Evolutionary conservation across 768 basidiomycete genomes (phyloP).

Genomic region (Pisolithus orientalis): DNA sequence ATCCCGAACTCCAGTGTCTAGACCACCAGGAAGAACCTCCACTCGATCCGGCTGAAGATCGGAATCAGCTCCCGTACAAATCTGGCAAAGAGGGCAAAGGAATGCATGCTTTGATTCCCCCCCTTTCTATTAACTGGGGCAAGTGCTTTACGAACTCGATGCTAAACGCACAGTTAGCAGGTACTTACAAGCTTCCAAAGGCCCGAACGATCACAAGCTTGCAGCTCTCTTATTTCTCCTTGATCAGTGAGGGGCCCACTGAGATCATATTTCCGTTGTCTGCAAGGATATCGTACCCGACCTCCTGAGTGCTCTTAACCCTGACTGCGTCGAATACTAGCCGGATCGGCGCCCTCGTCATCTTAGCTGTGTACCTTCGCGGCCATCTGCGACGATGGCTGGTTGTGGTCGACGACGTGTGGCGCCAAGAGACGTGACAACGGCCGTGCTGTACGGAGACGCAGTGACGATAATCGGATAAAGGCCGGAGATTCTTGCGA

Average conservation of each 20-base stretch:
- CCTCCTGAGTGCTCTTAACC: conserved; percentile 26
- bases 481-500: conserved; percentile 27
- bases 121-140: neutral
- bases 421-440: conserved; percentile 31
- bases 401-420: conserved; percentile 30
- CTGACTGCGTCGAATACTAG: conserved; percentile 24
- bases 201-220: conserved; percentile 9
- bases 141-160: neutral
- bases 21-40: conserved; percentile 33
- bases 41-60: conserved; percentile 25
- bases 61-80: neutral
- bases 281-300: conserved; percentile 25
- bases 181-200: conserved; percentile 7
- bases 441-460: conserved; percentile 27
- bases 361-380: conserved; percentile 4
- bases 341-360: conserved; percentile 9
- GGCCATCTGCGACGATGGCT: conserved; percentile 7
- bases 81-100: neutral
- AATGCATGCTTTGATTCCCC: conserved; percentile 1
- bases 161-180: conserved; percentile 1
- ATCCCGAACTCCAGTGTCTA: conserved; percentile 25
- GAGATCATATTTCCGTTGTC: conserved; percentile 25
- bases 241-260: conserved; percentile 3
- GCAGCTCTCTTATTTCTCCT: conserved; percentile 8
- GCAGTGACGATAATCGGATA: conserved; percentile 36